These are phyloP conservation scores for Haplosporangium gracile DNA, from an alignment of 192 early-diverging fungal species.

Conservation along the genomic window DNA sequence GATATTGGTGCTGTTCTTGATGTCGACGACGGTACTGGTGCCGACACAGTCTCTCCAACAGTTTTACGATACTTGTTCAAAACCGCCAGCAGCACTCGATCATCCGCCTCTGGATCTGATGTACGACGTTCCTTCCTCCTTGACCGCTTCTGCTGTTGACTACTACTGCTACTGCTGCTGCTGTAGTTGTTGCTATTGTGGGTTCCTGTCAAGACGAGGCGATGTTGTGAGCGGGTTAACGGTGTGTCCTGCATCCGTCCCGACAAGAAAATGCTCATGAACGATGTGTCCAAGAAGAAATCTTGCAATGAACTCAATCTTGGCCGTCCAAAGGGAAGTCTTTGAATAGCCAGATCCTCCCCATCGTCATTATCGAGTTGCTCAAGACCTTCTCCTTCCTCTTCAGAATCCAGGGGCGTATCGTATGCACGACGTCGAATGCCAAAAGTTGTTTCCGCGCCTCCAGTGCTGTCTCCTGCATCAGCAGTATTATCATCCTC, in stretches of 20 bases:
- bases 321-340: conserved; percentile 14
- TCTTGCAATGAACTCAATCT: conserved; percentile 36
- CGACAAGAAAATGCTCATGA: conserved; percentile 53
- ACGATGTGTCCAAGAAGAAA: conserved; percentile 51
- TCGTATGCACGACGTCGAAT: conserved; percentile 19
- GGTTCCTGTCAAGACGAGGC: conserved; percentile 6
- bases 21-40: not conserved
- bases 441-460: conserved; percentile 15
- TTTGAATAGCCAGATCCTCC: not conserved
- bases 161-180: not conserved
- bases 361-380: not conserved
- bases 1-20: not conserved
- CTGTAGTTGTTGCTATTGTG: not conserved
- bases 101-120: conserved; percentile 1
- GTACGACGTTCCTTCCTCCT: conserved; percentile 7
- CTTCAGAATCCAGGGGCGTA: conserved; percentile 3
- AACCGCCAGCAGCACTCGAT: conserved; percentile 20
- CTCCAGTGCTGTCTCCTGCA: not conserved
- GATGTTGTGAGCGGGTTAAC: conserved; percentile 39
- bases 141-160: not conserved
- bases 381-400: not conserved
- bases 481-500: not conserved
- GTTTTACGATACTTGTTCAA: conserved; percentile 32
- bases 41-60: not conserved
- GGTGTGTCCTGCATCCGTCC: conserved; percentile 44